These are phyloP conservation scores for Diaporthe sp. DNA, from an alignment of 2,329 filamentous ascomycete genomes.

Conservation along the genomic window DNA sequence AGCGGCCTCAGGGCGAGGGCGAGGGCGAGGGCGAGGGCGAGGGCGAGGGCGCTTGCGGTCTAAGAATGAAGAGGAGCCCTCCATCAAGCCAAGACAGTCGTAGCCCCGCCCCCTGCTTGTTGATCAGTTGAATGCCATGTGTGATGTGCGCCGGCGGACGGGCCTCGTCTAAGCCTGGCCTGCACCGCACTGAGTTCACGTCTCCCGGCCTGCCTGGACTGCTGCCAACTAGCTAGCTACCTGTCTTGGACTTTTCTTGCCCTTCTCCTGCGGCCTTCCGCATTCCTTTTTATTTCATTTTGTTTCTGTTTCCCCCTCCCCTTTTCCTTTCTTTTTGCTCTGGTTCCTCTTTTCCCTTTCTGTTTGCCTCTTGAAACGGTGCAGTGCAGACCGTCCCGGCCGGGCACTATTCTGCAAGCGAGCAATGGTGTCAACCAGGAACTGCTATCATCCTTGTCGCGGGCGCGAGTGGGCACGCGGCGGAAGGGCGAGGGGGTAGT, in stretches of 20 bases:
- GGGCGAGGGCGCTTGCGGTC: background rate
- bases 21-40: background rate
- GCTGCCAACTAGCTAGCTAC: background rate
- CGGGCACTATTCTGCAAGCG: constrained; percentile 3
- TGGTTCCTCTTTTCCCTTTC: background rate
- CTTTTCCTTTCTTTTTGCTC: background rate
- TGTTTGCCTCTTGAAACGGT: background rate
- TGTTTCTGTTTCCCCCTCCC: background rate
- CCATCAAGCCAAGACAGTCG: constrained; percentile 8
- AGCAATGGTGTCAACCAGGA: background rate
- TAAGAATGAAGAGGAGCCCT: background rate
- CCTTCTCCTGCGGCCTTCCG: background rate
- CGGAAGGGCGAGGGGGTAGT: background rate
- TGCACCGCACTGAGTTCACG: background rate
- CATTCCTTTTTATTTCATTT: too few relatives aligned
- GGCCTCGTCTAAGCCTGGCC: background rate
- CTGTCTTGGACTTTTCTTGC: background rate
- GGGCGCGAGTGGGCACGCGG: constrained; percentile 16
- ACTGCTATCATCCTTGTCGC: constrained; percentile 17
- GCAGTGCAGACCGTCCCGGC: background rate
- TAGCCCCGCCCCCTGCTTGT: constrained; percentile 2
- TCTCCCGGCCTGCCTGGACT: constrained; percentile 4
- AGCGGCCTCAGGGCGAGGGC: too few relatives aligned
- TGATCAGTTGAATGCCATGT: constrained; percentile 24
- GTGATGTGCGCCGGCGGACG: background rate